Evolutionary conservation across 2,329 filamentous ascomycete genomes (phyloP).

Genomic region (Albifimbria verrucaria): DNA sequence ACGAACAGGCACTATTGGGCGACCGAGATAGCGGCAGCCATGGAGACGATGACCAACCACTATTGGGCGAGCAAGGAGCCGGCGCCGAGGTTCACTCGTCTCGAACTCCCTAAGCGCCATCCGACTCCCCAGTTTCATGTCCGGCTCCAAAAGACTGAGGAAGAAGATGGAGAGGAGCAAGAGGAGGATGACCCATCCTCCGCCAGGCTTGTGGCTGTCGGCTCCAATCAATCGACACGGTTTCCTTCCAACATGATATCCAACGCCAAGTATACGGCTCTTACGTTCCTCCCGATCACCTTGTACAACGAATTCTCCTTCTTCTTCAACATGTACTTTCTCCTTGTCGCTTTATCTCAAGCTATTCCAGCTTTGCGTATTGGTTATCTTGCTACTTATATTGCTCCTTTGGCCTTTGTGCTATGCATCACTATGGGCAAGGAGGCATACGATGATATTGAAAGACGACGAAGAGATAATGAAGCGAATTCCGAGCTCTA

Average conservation of each 20-base stretch:
- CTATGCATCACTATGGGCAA: conserved; percentile 90
- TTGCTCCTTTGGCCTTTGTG: conserved; percentile 89
- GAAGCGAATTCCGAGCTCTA: conserved; percentile 95
- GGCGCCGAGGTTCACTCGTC: conserved; percentile 22
- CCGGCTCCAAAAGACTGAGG: conserved; percentile 31
- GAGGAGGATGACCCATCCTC: conserved; percentile 63
- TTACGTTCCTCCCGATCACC: conserved; percentile 90
- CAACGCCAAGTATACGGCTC: conserved; percentile 95
- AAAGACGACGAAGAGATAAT: conserved; percentile 76
- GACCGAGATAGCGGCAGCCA: conserved; percentile 58
- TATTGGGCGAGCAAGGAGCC: conserved; percentile 49
- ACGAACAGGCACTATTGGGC: conserved; percentile 65
- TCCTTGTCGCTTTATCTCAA: conserved; percentile 92
- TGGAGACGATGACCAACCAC: conserved; percentile 68
- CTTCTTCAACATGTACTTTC: conserved; percentile 99
- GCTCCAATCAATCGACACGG: conserved; percentile 66
- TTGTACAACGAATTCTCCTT: conserved; percentile 99
- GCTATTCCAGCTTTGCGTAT: conserved; percentile 86
- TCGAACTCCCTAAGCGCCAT: conserved; percentile 41
- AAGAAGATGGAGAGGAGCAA: conserved; percentile 44
- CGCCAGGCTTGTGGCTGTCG: conserved; percentile 73
- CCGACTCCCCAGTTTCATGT: conserved; percentile 67
- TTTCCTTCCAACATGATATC: conserved; percentile 91
- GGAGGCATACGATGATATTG: conserved; percentile 92
- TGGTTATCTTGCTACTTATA: conserved; percentile 91